Conservation (phyloP, 129 eudicot species). For the Pseudognaphalium luteoalbum region DNA sequence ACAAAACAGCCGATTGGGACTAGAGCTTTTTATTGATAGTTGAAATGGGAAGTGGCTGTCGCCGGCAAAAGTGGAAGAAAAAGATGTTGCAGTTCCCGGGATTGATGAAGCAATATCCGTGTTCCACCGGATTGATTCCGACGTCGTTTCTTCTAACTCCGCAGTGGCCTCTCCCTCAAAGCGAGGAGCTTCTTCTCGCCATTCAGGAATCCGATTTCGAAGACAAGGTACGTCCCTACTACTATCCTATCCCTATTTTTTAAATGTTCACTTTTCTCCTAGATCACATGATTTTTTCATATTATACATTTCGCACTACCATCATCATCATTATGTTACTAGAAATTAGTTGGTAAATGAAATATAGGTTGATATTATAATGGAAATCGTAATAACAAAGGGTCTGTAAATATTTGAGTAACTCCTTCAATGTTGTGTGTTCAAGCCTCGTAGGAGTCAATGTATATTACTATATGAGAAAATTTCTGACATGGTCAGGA, state of each 20-base stretch:
- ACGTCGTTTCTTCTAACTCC: conserved; percentile 50
- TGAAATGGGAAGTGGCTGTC: background rate
- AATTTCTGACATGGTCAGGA: no score
- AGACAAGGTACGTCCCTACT: conserved; percentile 45
- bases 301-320: no score
- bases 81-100: conserved; percentile 60
- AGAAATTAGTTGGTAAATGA: no score
- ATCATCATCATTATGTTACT: no score
- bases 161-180: conserved; percentile 66
- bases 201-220: conserved; percentile 69
- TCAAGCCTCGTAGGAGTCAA: no score
- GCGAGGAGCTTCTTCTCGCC: conserved; percentile 70
- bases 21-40: background rate
- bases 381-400: no score
- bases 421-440: no score
- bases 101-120: conserved; percentile 65
- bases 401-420: no score
- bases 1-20: background rate
- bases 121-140: conserved; percentile 55
- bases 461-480: no score
- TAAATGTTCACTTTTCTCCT: no score
- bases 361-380: no score
- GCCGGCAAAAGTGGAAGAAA: background rate
- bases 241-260: background rate
- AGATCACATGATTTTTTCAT: no score